Percentiles rank a stretch among this genome's conserved stretches.
These are phyloP conservation scores for Fusarium paranaense DNA, from an alignment of 2,329 filamentous ascomycete species.

Conservation along the genomic window DNA sequence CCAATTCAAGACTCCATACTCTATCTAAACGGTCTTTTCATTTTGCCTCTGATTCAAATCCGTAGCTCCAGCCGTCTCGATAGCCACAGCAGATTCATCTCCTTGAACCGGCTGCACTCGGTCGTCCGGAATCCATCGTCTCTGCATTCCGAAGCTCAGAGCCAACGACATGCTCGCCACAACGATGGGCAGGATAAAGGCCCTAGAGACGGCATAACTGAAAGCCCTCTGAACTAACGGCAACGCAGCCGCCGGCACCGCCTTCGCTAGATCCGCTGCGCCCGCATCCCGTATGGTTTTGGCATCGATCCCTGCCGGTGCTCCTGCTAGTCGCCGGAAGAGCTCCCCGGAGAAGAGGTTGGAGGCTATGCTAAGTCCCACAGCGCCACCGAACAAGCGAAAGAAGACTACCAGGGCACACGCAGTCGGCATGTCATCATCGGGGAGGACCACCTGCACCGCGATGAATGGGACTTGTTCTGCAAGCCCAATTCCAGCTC, in stretches of 20 bases:
- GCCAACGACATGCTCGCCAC: conserved; percentile 17
- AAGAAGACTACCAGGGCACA: conserved; percentile 58
- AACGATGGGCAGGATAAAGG: conserved; percentile 21
- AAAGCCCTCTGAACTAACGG: conserved; percentile 13
- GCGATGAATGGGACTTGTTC: conserved; percentile 57
- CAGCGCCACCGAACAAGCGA: conserved; percentile 56
- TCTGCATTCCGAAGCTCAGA: conserved; percentile 26
- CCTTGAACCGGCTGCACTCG: conserved; percentile 3
- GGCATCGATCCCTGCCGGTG: conserved; percentile 4
- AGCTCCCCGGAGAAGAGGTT: conserved; percentile 26
- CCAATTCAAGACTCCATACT: not conserved
- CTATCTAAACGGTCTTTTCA: conserved; percentile 10
- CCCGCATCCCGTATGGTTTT: conserved; percentile 8
- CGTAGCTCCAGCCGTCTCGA: not conserved
- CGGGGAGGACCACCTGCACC: conserved; percentile 55
- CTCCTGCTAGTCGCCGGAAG: not conserved
- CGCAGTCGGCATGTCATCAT: conserved; percentile 56
- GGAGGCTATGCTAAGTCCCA: conserved; percentile 22
- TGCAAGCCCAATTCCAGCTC: conserved; percentile 55
- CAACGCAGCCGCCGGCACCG: conserved; percentile 6
- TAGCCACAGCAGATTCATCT: not conserved
- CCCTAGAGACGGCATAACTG: not conserved
- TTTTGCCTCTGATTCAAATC: not conserved
- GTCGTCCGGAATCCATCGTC: conserved; percentile 26
- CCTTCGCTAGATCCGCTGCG: conserved; percentile 1